Percentiles rank a stretch among this genome's conserved stretches.
Conservation (phyloP, 2,329 filamentous ascomycete species). For the Fusarium sp. region DNA sequence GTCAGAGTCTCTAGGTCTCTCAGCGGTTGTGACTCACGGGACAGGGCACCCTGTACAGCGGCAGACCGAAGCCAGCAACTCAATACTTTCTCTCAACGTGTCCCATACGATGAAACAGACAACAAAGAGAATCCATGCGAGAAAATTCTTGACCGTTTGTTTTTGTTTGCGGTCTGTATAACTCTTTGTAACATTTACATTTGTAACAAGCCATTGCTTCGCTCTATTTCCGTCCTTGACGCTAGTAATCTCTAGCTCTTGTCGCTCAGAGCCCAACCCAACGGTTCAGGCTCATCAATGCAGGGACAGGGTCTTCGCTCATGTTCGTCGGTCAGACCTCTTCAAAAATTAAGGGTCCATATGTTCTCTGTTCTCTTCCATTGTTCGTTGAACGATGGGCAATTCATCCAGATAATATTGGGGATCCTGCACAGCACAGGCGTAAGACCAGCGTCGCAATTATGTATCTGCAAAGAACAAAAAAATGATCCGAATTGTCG, state of each 20-base stretch:
- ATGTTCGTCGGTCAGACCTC: conserved; percentile 13
- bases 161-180: not conserved
- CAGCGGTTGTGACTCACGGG: conserved; percentile 18
- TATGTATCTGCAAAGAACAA: conserved; percentile 5
- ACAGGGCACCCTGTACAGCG: conserved; percentile 4
- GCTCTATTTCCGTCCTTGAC: conserved; percentile 19
- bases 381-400: not conserved
- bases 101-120: conserved; percentile 10
- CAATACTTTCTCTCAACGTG: conserved; percentile 7
- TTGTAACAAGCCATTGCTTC: not conserved
- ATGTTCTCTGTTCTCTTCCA: not conserved
- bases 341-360: conserved; percentile 30
- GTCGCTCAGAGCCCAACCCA: conserved; percentile 37
- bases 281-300: conserved; percentile 41
- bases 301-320: conserved; percentile 35
- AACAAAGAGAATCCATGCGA: conserved; percentile 10
- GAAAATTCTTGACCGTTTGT: not conserved
- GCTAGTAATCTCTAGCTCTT: conserved; percentile 2
- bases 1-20: not conserved
- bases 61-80: conserved; percentile 13
- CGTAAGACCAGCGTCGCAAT: conserved; percentile 25
- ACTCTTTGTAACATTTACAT: not conserved
- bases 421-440: conserved; percentile 1
- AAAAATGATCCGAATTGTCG: conserved; percentile 35
- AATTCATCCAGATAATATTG: conserved; percentile 6